Evolutionary conservation across 306 rosid species (phyloP).

Genomic region (Mimosa pudica): DNA sequence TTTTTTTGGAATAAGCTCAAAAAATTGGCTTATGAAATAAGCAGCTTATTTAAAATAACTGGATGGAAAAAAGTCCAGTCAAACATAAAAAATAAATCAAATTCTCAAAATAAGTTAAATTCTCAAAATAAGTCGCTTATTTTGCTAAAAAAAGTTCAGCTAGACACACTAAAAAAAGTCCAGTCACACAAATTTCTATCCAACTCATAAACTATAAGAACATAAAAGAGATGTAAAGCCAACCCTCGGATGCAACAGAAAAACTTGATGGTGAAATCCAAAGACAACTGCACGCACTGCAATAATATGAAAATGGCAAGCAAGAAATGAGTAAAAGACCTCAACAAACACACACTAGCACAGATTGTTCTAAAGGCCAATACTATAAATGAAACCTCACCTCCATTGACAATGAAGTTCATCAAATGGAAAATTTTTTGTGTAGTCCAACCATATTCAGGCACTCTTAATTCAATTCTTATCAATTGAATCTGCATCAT

Average conservation of each 20-base stretch:
- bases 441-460: conserved; percentile 90
- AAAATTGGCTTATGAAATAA: too few relatives aligned
- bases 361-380: neutral
- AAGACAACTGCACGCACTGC: conserved; percentile 82
- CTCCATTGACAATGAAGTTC: conserved; percentile 89
- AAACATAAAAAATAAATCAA: too few relatives aligned
- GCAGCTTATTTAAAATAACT: too few relatives aligned
- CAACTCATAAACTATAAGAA: neutral
- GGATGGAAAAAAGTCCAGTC: too few relatives aligned
- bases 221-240: neutral
- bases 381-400: conserved; percentile 51
- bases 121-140: too few relatives aligned
- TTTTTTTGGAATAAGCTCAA: too few relatives aligned
- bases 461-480: conserved; percentile 86
- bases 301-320: conserved; percentile 21
- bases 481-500: conserved; percentile 67
- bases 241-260: conserved; percentile 71
- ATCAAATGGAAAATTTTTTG: conserved; percentile 88
- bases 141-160: too few relatives aligned
- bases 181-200: neutral
- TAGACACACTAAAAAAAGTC: too few relatives aligned
- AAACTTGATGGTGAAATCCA: conserved; percentile 71
- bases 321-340: neutral
- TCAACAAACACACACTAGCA: neutral
- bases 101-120: too few relatives aligned